Conservation (phyloP, 768 basidiomycete species). For the Termitomyces sp. region DNA sequence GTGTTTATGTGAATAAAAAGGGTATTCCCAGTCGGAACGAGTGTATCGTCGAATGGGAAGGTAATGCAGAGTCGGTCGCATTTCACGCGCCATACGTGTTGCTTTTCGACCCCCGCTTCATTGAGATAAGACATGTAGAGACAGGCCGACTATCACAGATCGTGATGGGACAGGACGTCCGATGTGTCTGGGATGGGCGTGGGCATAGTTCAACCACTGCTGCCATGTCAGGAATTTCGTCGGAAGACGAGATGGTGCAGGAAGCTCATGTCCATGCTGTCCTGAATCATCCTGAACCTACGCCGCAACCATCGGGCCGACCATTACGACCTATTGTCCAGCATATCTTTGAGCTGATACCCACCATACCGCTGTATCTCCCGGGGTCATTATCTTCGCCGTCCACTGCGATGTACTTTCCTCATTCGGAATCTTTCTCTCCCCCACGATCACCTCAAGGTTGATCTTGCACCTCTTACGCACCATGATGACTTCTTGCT, state of each 20-base stretch:
- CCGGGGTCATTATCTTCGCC: slow-evolving; percentile 56
- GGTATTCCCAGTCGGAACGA: slow-evolving; percentile 75
- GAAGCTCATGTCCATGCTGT: slow-evolving; percentile 86
- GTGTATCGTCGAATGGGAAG: slow-evolving; percentile 91
- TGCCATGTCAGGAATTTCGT: slow-evolving; percentile 46
- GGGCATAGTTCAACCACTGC: slow-evolving; percentile 47
- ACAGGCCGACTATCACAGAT: slow-evolving; percentile 79
- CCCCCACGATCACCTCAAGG: slow-evolving; percentile 53
- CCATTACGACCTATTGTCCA: slow-evolving; percentile 49
- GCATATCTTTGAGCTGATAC: slow-evolving; percentile 75
- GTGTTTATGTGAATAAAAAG: slow-evolving; percentile 86
- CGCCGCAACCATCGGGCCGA: slow-evolving; percentile 32
- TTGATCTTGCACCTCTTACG: slow-evolving; percentile 17
- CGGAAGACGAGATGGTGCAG: slow-evolving; percentile 55
- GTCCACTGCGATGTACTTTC: slow-evolving; percentile 46
- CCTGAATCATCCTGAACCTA: slow-evolving; percentile 54
- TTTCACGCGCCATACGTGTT: slow-evolving; percentile 87
- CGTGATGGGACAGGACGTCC: slow-evolving; percentile 73
- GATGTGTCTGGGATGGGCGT: slow-evolving; percentile 89
- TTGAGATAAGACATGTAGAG: slow-evolving; percentile 83
- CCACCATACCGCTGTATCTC: slow-evolving; percentile 68
- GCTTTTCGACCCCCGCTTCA: slow-evolving; percentile 84
- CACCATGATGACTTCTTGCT: slow-evolving; percentile 4
- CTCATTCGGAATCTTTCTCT: slow-evolving; percentile 34
- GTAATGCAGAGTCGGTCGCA: slow-evolving; percentile 81